These are phyloP conservation scores for Coemansia sp. DNA, from an alignment of 192 early-diverging fungal species.

Conservation along the genomic window DNA sequence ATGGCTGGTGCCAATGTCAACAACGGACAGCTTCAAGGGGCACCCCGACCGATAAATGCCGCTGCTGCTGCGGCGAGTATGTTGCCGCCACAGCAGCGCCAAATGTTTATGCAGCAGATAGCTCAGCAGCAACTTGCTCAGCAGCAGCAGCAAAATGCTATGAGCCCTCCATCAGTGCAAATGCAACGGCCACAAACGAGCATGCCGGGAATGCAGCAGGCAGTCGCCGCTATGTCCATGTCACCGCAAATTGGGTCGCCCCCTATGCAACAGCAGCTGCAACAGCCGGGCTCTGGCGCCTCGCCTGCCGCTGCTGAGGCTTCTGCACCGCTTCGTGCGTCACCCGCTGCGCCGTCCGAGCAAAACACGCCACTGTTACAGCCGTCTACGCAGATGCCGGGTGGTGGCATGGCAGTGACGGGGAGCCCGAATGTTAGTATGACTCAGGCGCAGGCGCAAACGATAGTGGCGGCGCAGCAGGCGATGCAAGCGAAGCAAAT, in stretches of 20 bases:
- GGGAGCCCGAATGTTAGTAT: not conserved
- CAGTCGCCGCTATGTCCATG: constrained; percentile 8
- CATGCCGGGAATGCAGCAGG: constrained; percentile 10
- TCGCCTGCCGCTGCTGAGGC: constrained; percentile 16
- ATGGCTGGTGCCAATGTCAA: constrained; percentile 18
- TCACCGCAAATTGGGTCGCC: constrained; percentile 20
- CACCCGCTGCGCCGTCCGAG: constrained; percentile 10
- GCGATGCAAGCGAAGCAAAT: constrained; percentile 35
- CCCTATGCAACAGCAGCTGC: constrained; percentile 23
- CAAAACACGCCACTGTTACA: constrained; percentile 23
- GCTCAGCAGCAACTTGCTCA: constrained; percentile 36
- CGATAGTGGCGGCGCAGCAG: constrained; percentile 26
- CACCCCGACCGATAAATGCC: constrained; percentile 20
- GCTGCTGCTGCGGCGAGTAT: constrained; percentile 23
- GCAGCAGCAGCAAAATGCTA: constrained; percentile 19
- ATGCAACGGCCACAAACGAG: constrained; percentile 13
- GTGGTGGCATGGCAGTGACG: not conserved
- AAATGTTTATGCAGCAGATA: constrained; percentile 36
- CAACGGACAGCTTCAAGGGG: constrained; percentile 8
- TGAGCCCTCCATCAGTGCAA: constrained; percentile 7
- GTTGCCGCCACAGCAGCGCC: constrained; percentile 46
- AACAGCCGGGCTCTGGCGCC: constrained; percentile 16
- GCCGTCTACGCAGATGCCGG: not conserved
- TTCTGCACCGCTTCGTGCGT: constrained; percentile 3
- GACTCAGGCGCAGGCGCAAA: constrained; percentile 25